These are phyloP conservation scores for Cytospora piceicola DNA, from an alignment of 2,329 filamentous ascomycete genomes.

Conservation along the genomic window DNA sequence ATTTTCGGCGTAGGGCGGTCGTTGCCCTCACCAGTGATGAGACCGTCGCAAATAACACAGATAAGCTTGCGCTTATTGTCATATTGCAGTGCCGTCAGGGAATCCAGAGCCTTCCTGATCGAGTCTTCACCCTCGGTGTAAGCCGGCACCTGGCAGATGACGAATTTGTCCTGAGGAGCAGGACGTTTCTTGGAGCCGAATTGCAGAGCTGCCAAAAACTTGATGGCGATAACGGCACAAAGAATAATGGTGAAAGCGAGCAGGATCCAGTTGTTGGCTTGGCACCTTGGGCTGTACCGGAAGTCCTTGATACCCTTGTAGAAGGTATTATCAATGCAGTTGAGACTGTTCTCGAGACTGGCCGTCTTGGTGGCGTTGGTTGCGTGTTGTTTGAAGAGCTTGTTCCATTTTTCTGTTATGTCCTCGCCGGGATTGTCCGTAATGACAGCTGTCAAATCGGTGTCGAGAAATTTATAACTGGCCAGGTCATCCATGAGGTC, in stretches of 20 bases:
- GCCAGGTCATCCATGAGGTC: constrained; percentile 57
- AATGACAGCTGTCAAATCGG: constrained; percentile 68
- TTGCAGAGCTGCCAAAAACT: constrained; percentile 91
- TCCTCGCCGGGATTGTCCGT: constrained; percentile 78
- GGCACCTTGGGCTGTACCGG: constrained; percentile 73
- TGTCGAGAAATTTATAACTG: constrained; percentile 73
- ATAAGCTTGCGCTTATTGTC: constrained; percentile 99
- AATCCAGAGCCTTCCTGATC: constrained; percentile 88
- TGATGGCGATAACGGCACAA: constrained; percentile 77
- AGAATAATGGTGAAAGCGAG: constrained; percentile 86
- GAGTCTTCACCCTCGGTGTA: constrained; percentile 99
- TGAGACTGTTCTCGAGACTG: constrained; percentile 67
- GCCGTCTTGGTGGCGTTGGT: constrained; percentile 56
- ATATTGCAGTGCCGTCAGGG: constrained; percentile 90
- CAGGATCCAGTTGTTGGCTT: constrained; percentile 89
- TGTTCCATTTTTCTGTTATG: constrained; percentile 69
- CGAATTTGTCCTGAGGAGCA: constrained; percentile 93
- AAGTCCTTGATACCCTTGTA: constrained; percentile 86
- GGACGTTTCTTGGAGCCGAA: constrained; percentile 91
- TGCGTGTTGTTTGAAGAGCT: constrained; percentile 51
- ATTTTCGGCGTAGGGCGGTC: constrained; percentile 97
- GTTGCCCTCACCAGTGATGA: constrained; percentile 95
- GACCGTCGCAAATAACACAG: constrained; percentile 93
- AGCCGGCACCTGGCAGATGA: constrained; percentile 96
- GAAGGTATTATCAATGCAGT: constrained; percentile 83